phyloP scores from a whole-genome alignment of 768 basidiomycete genomes.

The Leccinellum rugosiceps region DNA sequence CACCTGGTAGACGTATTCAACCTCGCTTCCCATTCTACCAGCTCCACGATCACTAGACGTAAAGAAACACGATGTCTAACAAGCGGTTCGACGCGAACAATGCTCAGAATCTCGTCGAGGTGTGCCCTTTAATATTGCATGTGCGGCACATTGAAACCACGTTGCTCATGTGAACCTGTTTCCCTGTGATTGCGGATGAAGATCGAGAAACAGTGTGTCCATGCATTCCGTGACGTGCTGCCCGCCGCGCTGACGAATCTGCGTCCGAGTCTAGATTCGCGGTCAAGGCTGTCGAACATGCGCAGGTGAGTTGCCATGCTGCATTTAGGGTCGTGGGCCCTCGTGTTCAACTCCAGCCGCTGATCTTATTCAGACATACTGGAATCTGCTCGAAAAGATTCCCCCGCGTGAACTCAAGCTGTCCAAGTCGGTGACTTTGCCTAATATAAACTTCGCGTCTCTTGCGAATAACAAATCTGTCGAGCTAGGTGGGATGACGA shows the following conservation, averaged over 20 bases:
- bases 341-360: constrained; percentile 6
- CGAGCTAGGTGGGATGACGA: constrained; percentile 79
- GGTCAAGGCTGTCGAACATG: constrained; percentile 94
- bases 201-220: constrained; percentile 93
- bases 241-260: constrained; percentile 10
- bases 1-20: neutral
- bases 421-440: constrained; percentile 59
- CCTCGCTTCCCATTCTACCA: neutral
- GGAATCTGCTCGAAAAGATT: constrained; percentile 86
- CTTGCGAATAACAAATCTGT: constrained; percentile 13
- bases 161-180: constrained; percentile 15
- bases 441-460: neutral
- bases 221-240: neutral
- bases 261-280: constrained; percentile 25
- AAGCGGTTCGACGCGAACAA: constrained; percentile 79
- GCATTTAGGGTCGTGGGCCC: neutral
- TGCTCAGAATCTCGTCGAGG: constrained; percentile 91
- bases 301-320: constrained; percentile 62
- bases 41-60: constrained; percentile 14
- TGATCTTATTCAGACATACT: constrained; percentile 69
- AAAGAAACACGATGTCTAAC: constrained; percentile 40
- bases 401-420: constrained; percentile 72
- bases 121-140: constrained; percentile 33
- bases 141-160: constrained; percentile 16
- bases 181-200: constrained; percentile 29